Base-by-base conservation (phyloP, 2,329 filamentous ascomycete species). In the Aspergillus floridensis region DNA sequence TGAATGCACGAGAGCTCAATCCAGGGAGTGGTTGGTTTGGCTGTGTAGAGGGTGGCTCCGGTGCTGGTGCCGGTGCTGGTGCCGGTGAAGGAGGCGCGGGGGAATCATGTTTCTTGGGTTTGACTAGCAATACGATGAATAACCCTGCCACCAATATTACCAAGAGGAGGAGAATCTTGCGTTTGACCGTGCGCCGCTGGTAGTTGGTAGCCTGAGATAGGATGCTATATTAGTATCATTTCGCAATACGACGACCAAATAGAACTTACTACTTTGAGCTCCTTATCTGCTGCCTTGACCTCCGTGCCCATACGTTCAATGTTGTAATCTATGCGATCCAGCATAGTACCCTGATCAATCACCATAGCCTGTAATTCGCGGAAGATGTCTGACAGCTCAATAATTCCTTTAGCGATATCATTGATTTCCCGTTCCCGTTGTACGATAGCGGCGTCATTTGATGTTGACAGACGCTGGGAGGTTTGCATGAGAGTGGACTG, bases 341-440 rank as follows among this genome's bases (percentile, higher is more conserved):
- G 83, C 84, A 96, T 90, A 14, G 91, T 95, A 56, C 92, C 92
- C 75, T 95, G 90, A 72, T 95, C 90, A 65, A 96, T 93, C 67
- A 96, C 92, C 93, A 99, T 98, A 51, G 84, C 88, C 76, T 99
- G 95, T 31, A 99, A 81, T 70, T 99, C 95, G 63, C 96, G 91
- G 80, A 99, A 99, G 53, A 99, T 91, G 74, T 97, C 95, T 4
- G 93, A 91, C 7, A 99, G 81, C 73, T 98, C 93, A 70, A 99
- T 98, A 76, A 99, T 98, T 59, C 95, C 93, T 73, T 97, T 93
- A 2, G 95, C 95, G 64, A 99, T 99, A 68, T 97, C 93, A 72
- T 96, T 96, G 69, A 99, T 99, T 76, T 98, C 95, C 46, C 90
- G 88, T 77, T 99, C 95, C 64, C 95, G 90, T 74, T 98, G 95